Evolutionary conservation across 371 early-diverging fungal genomes (phyloP), one percentile per base, ranked within the genome.

Genomic region (Mucor indicus): DNA sequence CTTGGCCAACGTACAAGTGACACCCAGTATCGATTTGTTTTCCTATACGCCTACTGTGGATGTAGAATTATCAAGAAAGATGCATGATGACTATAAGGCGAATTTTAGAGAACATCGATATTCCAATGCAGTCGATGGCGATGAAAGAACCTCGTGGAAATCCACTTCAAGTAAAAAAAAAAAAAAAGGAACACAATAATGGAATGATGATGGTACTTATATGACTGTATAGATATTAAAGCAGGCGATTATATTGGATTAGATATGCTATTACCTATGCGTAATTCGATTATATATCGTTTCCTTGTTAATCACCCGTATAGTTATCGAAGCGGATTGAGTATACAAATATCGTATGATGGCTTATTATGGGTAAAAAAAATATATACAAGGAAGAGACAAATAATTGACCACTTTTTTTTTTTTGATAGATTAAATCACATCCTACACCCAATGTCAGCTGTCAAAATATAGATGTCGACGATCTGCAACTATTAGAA

Each of bases 211-310:
- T n/a, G 7, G 30, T 38, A 21, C 33, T 33, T 4, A 13, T 11
- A 16, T 15, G 11, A 21, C 8, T 44, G 7, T 36, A 21, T 47
- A 75, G 72, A 60, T 43, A 71, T 73, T 52, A 53, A 51, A 22
- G 45, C 47, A n/a, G 81, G 78, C 6, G 84, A 84, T 38, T 84
- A 77, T 47, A 76, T 84, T 56, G 83, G 84, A 8, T 48, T 84
- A 20, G 84, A 84, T 57, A 53, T 84, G 54, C 33, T 84, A 24
- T 62, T 80, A 46, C 66, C 72, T 10, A 77, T 83, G 57, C 72
- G 72, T 25, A 74, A 66, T 11, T 68, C 70, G 4, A 43, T 79
- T 3, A 63, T 56, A 20, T 79, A 67, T 43, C 66, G 73, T 13
- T 52, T 79, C 32, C 44, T 79, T 17, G 60, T 65, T 4, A 57